Conservation (phyloP, 306 rosid genomes). For the Vigna unguiculata region DNA sequence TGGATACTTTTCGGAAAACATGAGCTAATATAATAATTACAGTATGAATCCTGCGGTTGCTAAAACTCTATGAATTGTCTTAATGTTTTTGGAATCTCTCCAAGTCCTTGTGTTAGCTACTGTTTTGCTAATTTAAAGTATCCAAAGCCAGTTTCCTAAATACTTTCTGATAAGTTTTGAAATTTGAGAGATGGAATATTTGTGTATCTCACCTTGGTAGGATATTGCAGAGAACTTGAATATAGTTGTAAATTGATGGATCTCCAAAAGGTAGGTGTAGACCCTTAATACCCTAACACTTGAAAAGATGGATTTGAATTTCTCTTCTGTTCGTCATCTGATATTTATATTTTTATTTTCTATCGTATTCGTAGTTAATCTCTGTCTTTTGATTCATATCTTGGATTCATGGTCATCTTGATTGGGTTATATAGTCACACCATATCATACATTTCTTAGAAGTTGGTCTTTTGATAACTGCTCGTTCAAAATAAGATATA, state of each 20-base stretch:
- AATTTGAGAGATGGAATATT: neutral
- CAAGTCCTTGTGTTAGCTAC: conserved; percentile 6
- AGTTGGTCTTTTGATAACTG: conserved; percentile 7
- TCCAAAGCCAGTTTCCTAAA: conserved; percentile 7
- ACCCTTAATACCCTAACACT: no score
- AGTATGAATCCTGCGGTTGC: neutral
- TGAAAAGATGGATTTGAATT: conserved; percentile 10
- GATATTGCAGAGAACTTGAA: neutral
- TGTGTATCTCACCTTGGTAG: neutral
- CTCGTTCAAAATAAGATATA: neutral
- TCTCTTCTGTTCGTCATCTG: conserved; percentile 13
- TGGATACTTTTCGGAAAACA: conserved; percentile 1
- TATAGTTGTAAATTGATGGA: neutral
- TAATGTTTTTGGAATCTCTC: neutral
- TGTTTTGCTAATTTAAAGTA: neutral
- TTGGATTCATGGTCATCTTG: neutral
- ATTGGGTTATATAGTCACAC: neutral
- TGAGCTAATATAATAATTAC: conserved; percentile 6
- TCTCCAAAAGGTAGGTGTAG: no score
- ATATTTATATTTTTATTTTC: neutral
- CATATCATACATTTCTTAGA: neutral
- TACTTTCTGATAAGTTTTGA: neutral
- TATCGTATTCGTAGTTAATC: neutral
- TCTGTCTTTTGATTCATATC: conserved; percentile 9
- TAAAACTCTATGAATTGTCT: conserved; percentile 13